A percentile compares a stretch with the other conserved stretches of the same genome.
Conservation (phyloP, 768 basidiomycete species). For the Ramaria rubella region DNA sequence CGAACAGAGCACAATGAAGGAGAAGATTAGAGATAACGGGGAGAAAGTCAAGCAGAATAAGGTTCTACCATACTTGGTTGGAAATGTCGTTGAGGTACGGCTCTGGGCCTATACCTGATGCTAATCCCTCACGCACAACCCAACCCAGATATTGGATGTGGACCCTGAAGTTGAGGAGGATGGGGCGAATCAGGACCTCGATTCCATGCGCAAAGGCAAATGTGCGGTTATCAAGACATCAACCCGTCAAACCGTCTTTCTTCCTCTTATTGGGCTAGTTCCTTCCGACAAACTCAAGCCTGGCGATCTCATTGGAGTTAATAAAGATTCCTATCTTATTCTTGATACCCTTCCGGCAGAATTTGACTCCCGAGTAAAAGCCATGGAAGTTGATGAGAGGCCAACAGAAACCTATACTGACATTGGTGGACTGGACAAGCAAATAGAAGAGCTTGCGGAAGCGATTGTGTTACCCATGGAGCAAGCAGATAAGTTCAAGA, state of each 20-base stretch:
- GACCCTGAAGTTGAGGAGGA: slow-evolving; percentile 92
- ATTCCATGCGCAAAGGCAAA: slow-evolving; percentile 95
- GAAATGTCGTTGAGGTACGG: slow-evolving; percentile 91
- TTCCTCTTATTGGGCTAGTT: slow-evolving; percentile 96
- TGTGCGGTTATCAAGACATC: slow-evolving; percentile 99
- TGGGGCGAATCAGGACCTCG: slow-evolving; percentile 91
- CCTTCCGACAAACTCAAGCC: slow-evolving; percentile 86
- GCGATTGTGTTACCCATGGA: slow-evolving; percentile 99
- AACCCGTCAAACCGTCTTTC: slow-evolving; percentile 96
- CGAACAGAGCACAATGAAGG: slow-evolving; percentile 94
- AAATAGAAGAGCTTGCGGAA: slow-evolving; percentile 97
- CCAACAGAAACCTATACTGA: slow-evolving; percentile 97
- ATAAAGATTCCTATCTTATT: slow-evolving; percentile 98
- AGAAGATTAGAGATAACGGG: slow-evolving; percentile 96
- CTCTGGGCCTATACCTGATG: not conserved
- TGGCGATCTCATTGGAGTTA: slow-evolving; percentile 94
- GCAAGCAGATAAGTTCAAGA: slow-evolving; percentile 97
- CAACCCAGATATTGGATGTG: slow-evolving; percentile 77
- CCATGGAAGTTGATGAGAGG: slow-evolving; percentile 98
- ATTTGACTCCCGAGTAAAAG: slow-evolving; percentile 97
- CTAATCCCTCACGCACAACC: slow-evolving; percentile 7
- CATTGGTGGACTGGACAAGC: slow-evolving; percentile 97
- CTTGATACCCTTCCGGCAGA: slow-evolving; percentile 94
- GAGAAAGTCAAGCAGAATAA: slow-evolving; percentile 99
- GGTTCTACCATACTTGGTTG: slow-evolving; percentile 94